Evolutionary conservation across 257 asterid species (phyloP).

Genomic region (Solanum virginianum): DNA sequence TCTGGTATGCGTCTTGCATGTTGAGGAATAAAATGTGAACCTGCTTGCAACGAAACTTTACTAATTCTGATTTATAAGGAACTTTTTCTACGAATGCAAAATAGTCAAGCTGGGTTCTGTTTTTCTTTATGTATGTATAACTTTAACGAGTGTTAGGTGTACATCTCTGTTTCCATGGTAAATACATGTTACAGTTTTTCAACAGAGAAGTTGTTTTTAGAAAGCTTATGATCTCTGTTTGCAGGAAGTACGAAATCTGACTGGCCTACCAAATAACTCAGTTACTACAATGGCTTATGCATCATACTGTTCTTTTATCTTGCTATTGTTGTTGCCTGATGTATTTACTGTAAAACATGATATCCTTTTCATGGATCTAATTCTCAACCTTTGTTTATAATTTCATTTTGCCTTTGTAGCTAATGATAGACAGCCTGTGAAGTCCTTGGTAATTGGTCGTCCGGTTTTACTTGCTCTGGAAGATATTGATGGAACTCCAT

Average conservation of each 20-base stretch:
- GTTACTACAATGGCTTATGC: neutral
- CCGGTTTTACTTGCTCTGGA: slow-evolving; percentile 97
- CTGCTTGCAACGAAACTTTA: neutral
- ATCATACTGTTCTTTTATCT: neutral
- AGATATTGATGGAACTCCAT: slow-evolving; percentile 93
- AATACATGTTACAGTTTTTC: neutral
- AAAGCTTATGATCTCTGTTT: neutral
- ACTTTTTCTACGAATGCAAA: neutral
- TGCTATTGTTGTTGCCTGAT: neutral
- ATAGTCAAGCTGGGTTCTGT: neutral
- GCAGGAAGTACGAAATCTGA: neutral
- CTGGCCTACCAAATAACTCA: neutral
- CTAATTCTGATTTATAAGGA: neutral
- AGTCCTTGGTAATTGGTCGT: slow-evolving; percentile 76
- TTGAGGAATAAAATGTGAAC: neutral
- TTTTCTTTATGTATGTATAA: neutral
- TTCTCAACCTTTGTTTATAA: neutral
- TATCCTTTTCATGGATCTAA: neutral
- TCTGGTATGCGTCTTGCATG: neutral
- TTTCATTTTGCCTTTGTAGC: slow-evolving; percentile 19
- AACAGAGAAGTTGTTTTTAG: neutral
- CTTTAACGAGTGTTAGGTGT: neutral
- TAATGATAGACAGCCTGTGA: slow-evolving; percentile 65
- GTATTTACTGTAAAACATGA: neutral
- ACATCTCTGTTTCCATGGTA: neutral